Conservation (phyloP, 2,329 filamentous ascomycete species). For the Cladophialophora chaetospira region DNA sequence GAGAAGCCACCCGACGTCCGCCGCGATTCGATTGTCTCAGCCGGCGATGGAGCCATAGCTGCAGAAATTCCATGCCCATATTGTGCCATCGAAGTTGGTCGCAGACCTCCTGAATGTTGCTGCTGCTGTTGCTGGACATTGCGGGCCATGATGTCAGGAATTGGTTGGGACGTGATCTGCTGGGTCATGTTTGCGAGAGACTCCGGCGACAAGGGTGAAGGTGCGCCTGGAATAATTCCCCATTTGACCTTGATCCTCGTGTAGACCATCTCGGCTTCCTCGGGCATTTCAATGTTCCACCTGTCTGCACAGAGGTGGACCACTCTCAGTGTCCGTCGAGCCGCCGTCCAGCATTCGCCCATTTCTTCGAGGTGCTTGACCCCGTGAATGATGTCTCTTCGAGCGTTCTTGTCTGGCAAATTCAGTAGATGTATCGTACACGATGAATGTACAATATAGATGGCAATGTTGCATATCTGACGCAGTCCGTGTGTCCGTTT, state of each 20-base stretch:
- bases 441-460: slow-evolving; percentile 92
- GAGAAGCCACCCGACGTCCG: slow-evolving; percentile 31
- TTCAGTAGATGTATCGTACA: slow-evolving; percentile 95
- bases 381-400: slow-evolving; percentile 85
- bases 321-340: slow-evolving; percentile 79
- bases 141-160: slow-evolving; percentile 28
- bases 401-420: slow-evolving; percentile 86
- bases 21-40: slow-evolving; percentile 24
- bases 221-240: slow-evolving; percentile 59
- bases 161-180: slow-evolving; percentile 28
- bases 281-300: slow-evolving; percentile 84
- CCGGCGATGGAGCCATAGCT: slow-evolving; percentile 19
- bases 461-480: slow-evolving; percentile 94
- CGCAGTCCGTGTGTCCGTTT: slow-evolving; percentile 87
- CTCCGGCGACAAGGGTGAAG: slow-evolving; percentile 56
- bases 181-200: slow-evolving; percentile 35
- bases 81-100: slow-evolving; percentile 12
- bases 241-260: slow-evolving; percentile 77
- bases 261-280: slow-evolving; percentile 77
- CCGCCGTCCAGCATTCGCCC: slow-evolving; percentile 90
- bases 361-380: slow-evolving; percentile 93
- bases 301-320: slow-evolving; percentile 82
- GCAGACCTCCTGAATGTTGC: slow-evolving; percentile 32
- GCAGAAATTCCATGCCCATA: slow-evolving; percentile 18
- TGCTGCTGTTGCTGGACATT: slow-evolving; percentile 34